Base-by-base conservation (phyloP, 331 rosid genomes). In the Telfairia occidentalis region DNA sequence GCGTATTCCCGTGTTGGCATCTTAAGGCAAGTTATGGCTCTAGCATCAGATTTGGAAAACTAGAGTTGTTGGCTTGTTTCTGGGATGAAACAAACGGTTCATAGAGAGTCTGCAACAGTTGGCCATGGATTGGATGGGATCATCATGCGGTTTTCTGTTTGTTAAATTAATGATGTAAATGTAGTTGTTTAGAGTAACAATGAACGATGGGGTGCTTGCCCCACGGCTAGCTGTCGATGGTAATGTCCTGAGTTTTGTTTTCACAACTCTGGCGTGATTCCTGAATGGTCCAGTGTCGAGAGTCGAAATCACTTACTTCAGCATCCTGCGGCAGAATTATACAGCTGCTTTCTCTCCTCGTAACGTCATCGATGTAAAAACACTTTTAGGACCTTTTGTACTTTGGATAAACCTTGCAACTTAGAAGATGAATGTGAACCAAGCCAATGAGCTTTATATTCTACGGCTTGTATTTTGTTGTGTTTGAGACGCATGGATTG, bases 1-100 rank as follows among this genome's bases (percentile, higher is more conserved):
- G 78, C 72, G 90, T 73, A 86, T 87, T 77, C 87, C 89, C 6
- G 81, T 89, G 74, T 80, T 87, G 82, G 96, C 92, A n/a, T 78
- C 92, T 42, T 87, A 69, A 69, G 69, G 43, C 15, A 18, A 59
- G 42, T 59, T 13, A 29, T 59, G 23, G 69, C 69, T 60, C 9
- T 15, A 78, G 52, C 12, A 48, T 28, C 24, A 37, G 28, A 55
- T 24, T 70, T 46, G 4, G 58, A 70, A 46, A 35, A 64, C 3
- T 1, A 5, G 13, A 38, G 21, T 43, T 43, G 74, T 67, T 40
- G 52, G 32, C 53, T 40, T 40, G 73, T 65, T 65, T 42, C 21
- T 42, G 74, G 54, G 74, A 24, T 23, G 54, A 67, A 66, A 23
- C 71, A n/a, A 64, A 29, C 67, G 16, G 67, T 59, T 59, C 28